A percentile compares a stretch with the other conserved stretches of the same genome.
phyloP scores from a whole-genome alignment of 2,329 filamentous ascomycete species.

The Karstenula rhodostoma region DNA sequence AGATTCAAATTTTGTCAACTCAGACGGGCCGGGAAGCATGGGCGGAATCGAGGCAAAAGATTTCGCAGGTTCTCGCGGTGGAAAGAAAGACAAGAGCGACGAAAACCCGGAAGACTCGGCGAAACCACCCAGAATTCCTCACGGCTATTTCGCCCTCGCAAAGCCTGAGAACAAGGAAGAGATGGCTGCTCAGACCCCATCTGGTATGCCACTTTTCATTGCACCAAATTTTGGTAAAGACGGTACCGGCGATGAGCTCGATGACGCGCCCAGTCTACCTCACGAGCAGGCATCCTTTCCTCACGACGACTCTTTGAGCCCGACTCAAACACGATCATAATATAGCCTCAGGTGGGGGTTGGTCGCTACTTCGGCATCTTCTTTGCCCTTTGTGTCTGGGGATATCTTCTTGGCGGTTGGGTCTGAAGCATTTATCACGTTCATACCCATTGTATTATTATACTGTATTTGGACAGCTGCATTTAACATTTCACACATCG shows the following conservation, averaged over 20 bases:
- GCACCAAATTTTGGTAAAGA: constrained; percentile 34
- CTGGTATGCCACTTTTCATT: constrained; percentile 31
- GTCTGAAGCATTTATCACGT: not conserved
- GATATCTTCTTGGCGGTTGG: not conserved
- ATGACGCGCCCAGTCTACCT: constrained; percentile 3
- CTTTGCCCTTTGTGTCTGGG: not conserved
- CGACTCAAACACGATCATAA: constrained; percentile 19
- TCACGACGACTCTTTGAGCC: constrained; percentile 28
- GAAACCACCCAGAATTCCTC: not conserved
- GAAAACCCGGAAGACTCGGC: not conserved
- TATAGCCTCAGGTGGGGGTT: not conserved
- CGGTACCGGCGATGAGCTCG: constrained; percentile 16
- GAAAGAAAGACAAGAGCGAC: not conserved
- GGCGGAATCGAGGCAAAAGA: not conserved
- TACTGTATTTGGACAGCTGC: not conserved
- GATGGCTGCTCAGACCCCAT: not conserved
- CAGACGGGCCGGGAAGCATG: not conserved
- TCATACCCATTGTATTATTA: constrained; percentile 12
- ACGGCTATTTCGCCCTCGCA: constrained; percentile 1
- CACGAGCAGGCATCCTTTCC: constrained; percentile 7
- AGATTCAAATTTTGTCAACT: not conserved
- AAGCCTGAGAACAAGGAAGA: constrained; percentile 10
- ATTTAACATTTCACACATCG: not conserved
- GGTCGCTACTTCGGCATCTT: not conserved
- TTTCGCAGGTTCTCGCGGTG: not conserved